Conservation (phyloP, 305 asterid genomes). For the Petunia hybrid region DNA sequence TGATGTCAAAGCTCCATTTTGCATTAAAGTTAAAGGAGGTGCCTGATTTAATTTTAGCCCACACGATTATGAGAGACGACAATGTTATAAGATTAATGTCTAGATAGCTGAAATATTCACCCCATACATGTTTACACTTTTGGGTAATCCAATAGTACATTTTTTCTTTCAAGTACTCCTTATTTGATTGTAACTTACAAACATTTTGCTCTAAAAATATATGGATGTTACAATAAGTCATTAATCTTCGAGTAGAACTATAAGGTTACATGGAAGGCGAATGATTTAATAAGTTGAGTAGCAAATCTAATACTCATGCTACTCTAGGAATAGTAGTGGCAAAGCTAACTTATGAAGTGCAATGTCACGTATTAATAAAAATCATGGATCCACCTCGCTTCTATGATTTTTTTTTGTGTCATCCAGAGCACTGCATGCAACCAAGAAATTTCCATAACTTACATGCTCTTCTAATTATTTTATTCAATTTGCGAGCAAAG, state of each 20-base stretch:
- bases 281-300: background rate
- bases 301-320: slow-evolving; percentile 31
- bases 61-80: too few species aligned
- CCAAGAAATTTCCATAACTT: slow-evolving; percentile 52
- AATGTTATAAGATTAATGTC: too few species aligned
- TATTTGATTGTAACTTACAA: background rate
- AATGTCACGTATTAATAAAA: background rate
- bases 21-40: slow-evolving; percentile 50
- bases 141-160: too few species aligned
- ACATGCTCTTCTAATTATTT: slow-evolving; percentile 43
- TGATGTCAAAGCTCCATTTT: slow-evolving; percentile 58
- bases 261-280: background rate
- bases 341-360: background rate
- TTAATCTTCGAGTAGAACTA: background rate
- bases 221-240: background rate
- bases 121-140: too few species aligned
- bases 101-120: too few species aligned
- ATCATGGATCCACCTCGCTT: background rate
- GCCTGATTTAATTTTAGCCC: too few species aligned
- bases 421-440: slow-evolving; percentile 37
- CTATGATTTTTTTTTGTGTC: background rate
- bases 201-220: background rate
- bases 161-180: too few species aligned
- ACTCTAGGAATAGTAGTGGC: background rate
- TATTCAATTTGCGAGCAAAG: slow-evolving; percentile 40